phyloP scores from a whole-genome alignment of 345 rosid genomes.

The Sonneratia alba region DNA sequence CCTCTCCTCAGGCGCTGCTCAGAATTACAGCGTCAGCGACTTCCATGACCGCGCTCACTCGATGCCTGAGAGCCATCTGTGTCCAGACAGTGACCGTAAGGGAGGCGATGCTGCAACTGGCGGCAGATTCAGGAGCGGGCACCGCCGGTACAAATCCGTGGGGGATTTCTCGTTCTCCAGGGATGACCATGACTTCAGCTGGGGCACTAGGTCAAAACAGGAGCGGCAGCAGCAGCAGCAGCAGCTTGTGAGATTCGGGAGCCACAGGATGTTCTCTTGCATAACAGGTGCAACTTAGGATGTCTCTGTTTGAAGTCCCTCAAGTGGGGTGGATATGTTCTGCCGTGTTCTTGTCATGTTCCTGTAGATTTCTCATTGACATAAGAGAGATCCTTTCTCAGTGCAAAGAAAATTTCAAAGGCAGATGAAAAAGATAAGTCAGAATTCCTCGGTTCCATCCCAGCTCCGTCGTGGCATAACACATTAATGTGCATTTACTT shows the following conservation, averaged over 20 bases:
- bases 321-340: neutral
- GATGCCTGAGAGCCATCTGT: neutral
- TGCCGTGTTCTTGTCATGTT: too few relatives aligned
- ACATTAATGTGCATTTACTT: too few relatives aligned
- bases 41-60: conserved; percentile 1
- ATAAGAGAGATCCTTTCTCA: neutral
- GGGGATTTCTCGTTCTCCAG: conserved; percentile 29
- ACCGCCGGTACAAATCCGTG: conserved; percentile 36
- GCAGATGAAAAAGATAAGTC: too few relatives aligned
- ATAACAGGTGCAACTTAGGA: conserved; percentile 22
- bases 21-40: conserved; percentile 24
- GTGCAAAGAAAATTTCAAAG: too few relatives aligned
- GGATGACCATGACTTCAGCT: neutral
- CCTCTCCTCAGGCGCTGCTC: conserved; percentile 44
- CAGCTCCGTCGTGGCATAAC: too few relatives aligned
- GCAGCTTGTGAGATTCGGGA: conserved; percentile 48
- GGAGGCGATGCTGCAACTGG: neutral
- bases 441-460: too few relatives aligned
- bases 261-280: conserved; percentile 60
- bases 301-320: neutral
- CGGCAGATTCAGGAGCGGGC: conserved; percentile 5
- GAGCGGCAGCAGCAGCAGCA: conserved; percentile 16
- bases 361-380: too few relatives aligned
- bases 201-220: conserved; percentile 3
- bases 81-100: neutral